Evolutionary conservation across 2,329 filamentous ascomycete genomes (phyloP), one percentile per base, ranked within the genome.

Genomic region (Colletotrichum sp.): DNA sequence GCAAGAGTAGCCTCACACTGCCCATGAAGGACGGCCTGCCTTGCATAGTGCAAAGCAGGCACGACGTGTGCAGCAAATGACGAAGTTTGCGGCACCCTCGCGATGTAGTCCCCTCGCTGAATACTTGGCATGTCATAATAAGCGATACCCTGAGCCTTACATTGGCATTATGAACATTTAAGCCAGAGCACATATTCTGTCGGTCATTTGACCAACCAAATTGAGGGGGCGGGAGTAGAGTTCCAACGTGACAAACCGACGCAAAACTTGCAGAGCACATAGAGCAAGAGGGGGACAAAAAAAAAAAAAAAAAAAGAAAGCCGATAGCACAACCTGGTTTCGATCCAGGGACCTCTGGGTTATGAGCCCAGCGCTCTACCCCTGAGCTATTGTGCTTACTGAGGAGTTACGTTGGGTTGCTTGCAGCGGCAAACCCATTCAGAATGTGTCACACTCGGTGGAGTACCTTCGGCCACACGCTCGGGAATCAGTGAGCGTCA

Each of bases 11-110:
- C 78, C 83, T 93, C 65, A 93, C 92, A 5, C 80, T 93, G 78
- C 92, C 92, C 0, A 93, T 93, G 91, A 86, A 91, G 69, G 91
- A 87, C 3, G 92, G 92, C 0, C 80, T 93, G 76, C 91, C 90
- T 7, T 87, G 87, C 68, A 80, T 80, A 71, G 84, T 88, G 15
- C 83, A 79, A 70, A 62, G 32, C 59, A 78, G 49, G 55, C 15
- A 6, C 55, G 39, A 26, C 3, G 30, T 30, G 16, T 16, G 13
- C 8, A 15, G 15, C 26, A 15, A 59, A 63, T 21, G 7, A 49
- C 44, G 18, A 49, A 21, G 44, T 49, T n/a, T 49, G 44, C 44
- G n/a, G n/a, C 44, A 49, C 44, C 9, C 44, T 49, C n/a, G 44
- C 44, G 44, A n/a, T 49, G n/a, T 49, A 10, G 39, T 44, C 18